Conservation (phyloP, 768 basidiomycete genomes). For the Tephrocybe rancida region DNA sequence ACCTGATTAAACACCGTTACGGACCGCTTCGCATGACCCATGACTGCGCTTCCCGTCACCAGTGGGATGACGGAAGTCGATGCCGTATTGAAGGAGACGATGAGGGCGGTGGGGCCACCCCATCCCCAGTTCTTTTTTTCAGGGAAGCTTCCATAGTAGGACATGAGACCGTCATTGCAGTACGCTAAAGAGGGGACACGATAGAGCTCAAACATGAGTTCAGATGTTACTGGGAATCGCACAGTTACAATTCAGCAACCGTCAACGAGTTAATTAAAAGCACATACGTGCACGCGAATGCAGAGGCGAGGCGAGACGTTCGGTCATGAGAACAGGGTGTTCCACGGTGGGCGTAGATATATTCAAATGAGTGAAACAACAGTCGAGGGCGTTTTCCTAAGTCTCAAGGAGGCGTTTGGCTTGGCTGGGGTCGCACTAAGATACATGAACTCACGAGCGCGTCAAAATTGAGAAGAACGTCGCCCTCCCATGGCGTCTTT, state of each 20-base stretch:
- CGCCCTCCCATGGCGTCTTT: slow-evolving; percentile 91
- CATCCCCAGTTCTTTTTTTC: slow-evolving; percentile 12
- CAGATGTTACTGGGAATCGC: slow-evolving; percentile 77
- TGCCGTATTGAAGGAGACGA: slow-evolving; percentile 90
- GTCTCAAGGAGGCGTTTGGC: slow-evolving; percentile 28
- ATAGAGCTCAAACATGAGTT: slow-evolving; percentile 95
- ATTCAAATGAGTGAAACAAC: slow-evolving; percentile 84
- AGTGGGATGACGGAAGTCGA: slow-evolving; percentile 92
- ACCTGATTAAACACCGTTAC: background rate
- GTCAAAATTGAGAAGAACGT: slow-evolving; percentile 90
- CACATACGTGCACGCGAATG: slow-evolving; percentile 84
- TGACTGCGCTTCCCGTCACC: slow-evolving; percentile 75
- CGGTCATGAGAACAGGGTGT: slow-evolving; percentile 93
- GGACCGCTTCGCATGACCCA: slow-evolving; percentile 87
- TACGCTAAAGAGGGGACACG: slow-evolving; percentile 83
- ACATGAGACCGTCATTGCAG: slow-evolving; percentile 89
- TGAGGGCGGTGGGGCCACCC: slow-evolving; percentile 65
- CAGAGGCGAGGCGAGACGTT: slow-evolving; percentile 84
- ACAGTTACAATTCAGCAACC: background rate
- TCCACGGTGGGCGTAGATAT: slow-evolving; percentile 75
- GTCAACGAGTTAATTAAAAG: background rate
- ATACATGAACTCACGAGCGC: slow-evolving; percentile 69
- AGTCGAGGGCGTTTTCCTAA: slow-evolving; percentile 95
- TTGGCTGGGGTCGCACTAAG: background rate
- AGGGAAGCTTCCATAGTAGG: slow-evolving; percentile 83